Conservation (phyloP, 2,329 filamentous ascomycete species). For the Trichoderma atrobrunneum region DNA sequence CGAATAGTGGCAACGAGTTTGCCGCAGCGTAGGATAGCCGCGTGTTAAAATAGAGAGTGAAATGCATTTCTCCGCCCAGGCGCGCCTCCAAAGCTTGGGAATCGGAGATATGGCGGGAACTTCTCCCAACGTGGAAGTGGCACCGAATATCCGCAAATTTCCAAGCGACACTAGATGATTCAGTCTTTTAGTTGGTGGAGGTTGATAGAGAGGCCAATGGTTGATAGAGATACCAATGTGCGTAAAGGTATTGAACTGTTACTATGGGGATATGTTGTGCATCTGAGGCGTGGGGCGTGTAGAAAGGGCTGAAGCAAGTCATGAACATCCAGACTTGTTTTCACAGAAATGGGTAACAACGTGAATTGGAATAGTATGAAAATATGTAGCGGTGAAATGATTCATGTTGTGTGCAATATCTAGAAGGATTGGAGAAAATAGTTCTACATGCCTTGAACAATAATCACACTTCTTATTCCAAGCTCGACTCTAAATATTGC, state of each 20-base stretch:
- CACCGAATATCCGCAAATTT: neutral
- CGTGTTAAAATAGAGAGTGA: neutral
- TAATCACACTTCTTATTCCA: neutral
- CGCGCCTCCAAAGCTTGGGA: neutral
- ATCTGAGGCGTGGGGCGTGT: neutral
- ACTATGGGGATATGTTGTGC: neutral
- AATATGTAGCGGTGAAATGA: neutral
- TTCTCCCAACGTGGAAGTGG: neutral
- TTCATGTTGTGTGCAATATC: neutral
- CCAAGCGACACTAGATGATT: neutral
- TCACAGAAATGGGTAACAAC: neutral
- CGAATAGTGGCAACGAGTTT: neutral
- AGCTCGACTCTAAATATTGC: neutral
- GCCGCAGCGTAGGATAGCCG: too few relatives aligned
- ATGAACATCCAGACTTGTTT: too few relatives aligned
- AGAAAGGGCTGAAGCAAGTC: too few relatives aligned
- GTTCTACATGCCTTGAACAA: neutral
- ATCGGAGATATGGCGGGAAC: neutral
- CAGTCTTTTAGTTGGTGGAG: neutral
- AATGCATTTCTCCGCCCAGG: neutral
- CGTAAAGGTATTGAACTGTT: neutral
- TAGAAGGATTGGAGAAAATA: neutral
- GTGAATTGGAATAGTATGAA: neutral
- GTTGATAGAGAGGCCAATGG: neutral
- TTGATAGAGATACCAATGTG: neutral